These are phyloP conservation scores for Cryptosporidium andersoni DNA, from an alignment of 169 alveolate genomes.

Conservation along the genomic window DNA sequence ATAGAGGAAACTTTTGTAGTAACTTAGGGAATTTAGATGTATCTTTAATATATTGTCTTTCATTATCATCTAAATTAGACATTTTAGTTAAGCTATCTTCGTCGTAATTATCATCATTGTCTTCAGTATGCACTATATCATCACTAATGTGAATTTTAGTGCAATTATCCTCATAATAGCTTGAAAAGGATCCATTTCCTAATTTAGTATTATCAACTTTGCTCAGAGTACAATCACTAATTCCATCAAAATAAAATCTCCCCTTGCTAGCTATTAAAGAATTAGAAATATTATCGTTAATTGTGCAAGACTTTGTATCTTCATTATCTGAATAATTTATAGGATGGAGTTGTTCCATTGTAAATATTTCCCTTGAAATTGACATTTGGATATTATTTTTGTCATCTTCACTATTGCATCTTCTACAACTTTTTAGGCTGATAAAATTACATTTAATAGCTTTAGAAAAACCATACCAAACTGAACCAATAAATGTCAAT, in stretches of 20 bases:
- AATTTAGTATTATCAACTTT: too few species aligned
- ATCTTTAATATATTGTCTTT: background rate
- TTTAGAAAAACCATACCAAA: slow-evolving; percentile 67
- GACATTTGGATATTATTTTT: background rate
- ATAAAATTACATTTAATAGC: slow-evolving; percentile 20
- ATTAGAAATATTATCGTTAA: slow-evolving; percentile 40
- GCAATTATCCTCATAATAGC: too few species aligned
- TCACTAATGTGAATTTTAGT: too few species aligned
- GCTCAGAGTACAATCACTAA: too few species aligned
- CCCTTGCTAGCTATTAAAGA: too few species aligned
- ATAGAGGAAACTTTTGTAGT: too few species aligned
- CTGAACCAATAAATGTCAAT: slow-evolving; percentile 72
- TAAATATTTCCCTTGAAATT: background rate
- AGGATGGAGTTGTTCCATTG: background rate
- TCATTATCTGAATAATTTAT: background rate
- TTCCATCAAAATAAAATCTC: too few species aligned
- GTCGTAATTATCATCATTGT: too few species aligned
- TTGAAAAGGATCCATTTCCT: too few species aligned
- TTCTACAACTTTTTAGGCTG: background rate
- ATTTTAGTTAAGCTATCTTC: too few species aligned
- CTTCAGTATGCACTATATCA: too few species aligned
- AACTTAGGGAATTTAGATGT: too few species aligned
- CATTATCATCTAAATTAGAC: background rate
- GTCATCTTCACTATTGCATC: background rate
- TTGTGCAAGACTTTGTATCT: background rate